Evolutionary conservation across 164 flowering plant species (phyloP).

Genomic region (Vitis labrusca): DNA sequence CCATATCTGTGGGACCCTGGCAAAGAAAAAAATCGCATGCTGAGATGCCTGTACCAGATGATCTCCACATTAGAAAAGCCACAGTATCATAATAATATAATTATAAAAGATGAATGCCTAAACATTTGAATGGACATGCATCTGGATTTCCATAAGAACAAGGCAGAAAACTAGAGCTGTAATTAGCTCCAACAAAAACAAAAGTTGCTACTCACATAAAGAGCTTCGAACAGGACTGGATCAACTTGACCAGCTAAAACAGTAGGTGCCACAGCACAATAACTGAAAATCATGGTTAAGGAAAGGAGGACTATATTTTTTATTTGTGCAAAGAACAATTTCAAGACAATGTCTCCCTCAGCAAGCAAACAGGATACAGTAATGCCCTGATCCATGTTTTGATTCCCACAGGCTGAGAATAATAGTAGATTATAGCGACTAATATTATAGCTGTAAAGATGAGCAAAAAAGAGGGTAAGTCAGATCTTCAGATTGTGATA

Average conservation of each 20-base stretch:
- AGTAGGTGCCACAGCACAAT: conserved; percentile 85
- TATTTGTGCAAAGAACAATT: neutral
- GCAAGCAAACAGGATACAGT: conserved; percentile 61
- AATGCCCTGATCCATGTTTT: conserved; percentile 67
- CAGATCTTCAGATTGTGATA: neutral
- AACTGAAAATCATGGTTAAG: conserved; percentile 52
- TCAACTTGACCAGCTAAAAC: conserved; percentile 83
- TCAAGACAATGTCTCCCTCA: neutral
- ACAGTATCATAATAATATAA: neutral
- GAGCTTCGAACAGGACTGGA: conserved; percentile 87
- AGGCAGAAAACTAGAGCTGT: neutral
- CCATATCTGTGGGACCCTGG: conserved; percentile 94
- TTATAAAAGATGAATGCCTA: neutral
- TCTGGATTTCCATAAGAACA: neutral
- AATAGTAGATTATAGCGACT: conserved; percentile 79
- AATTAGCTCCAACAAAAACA: neutral
- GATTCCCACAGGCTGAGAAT: conserved; percentile 69
- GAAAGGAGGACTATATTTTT: conserved; percentile 9
- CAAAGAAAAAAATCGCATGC: conserved; percentile 89
- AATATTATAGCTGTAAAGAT: conserved; percentile 68
- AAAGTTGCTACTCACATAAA: conserved; percentile 66
- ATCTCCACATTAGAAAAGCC: conserved; percentile 7
- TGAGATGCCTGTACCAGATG: conserved; percentile 76
- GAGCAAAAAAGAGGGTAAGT: conserved; percentile 15
- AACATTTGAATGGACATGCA: neutral